Base-by-base conservation (phyloP, 208 protist species). In the Wallacemonas collosoma region DNA sequence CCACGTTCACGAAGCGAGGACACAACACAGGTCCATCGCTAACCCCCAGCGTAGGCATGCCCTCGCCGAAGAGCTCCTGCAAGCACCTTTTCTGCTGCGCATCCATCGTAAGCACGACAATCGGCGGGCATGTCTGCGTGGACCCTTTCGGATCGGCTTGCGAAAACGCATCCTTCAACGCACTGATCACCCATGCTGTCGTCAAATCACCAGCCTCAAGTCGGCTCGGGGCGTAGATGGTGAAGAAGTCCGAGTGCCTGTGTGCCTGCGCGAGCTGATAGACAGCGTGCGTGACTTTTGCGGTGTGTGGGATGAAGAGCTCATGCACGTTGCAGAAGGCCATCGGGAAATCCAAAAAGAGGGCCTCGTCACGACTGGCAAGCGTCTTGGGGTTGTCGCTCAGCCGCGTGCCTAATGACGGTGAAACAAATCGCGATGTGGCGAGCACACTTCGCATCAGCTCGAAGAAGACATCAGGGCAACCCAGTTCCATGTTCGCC, bases 151-250 rank as follows among this genome's bases (percentile, higher is more conserved):
- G 43, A 14, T 9, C 47, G 14, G 6, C 47, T 4, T 26, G 47
- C 26, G 17, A 11, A 9, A 57, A 15, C 17, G 39, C 53, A n/a
- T 71, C 63, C 40, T 80, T 70, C 61, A 94, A 61, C 41, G 83
- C 77, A 17, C 76, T 81, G 40, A 93, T 76, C 56, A 87, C 17
- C 44, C 75, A 54, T 4, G 84, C 78, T 14, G 80, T 83, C 39
- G 81, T 53, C 38, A 94, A 41, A 63, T 96, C 91, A 2, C 91
- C 91, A 9, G 88, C 86, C 75, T 96, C 88, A 0, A 79, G 72
- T 12, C 83, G 80, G 8, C 81, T 86, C 44, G 79, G 72, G 11
- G 88, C 84, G 56, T 89, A 90, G 12, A 96, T 68, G 26, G 80
- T 79, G 72, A 88, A 91, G 48, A 91, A 83, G 41, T 93, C 82